Base-by-base conservation (phyloP, 2,329 filamentous ascomycete genomes). In the Thermomyces lanuginosus region DNA sequence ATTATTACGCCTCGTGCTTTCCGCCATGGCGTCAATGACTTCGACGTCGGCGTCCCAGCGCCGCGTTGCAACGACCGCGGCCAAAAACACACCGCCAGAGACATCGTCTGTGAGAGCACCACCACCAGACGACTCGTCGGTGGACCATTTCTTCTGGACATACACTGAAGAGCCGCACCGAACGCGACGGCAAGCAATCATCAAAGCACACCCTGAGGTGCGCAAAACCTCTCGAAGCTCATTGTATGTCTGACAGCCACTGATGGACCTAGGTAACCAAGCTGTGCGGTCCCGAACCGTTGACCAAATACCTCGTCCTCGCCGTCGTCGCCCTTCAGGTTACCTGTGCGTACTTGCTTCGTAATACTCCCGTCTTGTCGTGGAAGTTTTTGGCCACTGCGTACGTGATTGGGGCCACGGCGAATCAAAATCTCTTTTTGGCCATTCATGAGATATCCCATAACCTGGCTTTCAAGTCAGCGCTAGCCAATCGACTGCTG, bases 391-490 rank as follows among this genome's bases (percentile, higher is more conserved):
- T 91, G 64, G 64, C 76, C 30, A 78, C 83, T 0, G 83, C 81
- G 37, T 98, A 98, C 56, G 60, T 92, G 29, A 66, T 98, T 36
- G 89, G 89, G 31, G 89, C 89, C 16, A 95, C 89, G 0, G 75
- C 86, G 29, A 98, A 95, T 63, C 89, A 98, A 64, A 98, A 98
- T 55, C 70, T 95, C 26, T 98, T 98, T 62, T 73, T 98, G 21
- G 83, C 89, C 32, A 98, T 98, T 47, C 89, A 98, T 60, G 89
- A 98, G 58, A 95, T 98, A 52, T 92, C 82, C 9, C 89, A 98
- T 60, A 98, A 98, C 51, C 65, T 98, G 36, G 89, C 86, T 18
- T 95, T 95, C 64, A 72, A 72, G 39, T 84, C 72, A 14, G 67
- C 80, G 1, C 51, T 74, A 21, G 75, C 72, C 34, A 98, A 98